These are phyloP conservation scores for Linum trigynum DNA, from an alignment of 345 rosid species.

Conservation along the genomic window DNA sequence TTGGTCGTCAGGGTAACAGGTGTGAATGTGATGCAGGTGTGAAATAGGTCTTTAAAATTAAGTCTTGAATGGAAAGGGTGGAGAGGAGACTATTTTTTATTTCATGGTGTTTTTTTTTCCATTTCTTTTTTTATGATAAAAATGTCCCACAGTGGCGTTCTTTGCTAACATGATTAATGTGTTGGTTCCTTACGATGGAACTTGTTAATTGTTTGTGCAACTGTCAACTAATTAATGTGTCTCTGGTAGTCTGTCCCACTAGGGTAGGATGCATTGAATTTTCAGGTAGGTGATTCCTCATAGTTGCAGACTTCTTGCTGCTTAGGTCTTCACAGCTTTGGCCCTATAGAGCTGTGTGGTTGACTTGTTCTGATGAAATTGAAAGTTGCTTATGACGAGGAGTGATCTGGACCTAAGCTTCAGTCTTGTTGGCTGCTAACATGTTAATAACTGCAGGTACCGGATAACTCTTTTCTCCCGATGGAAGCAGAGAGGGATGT, in stretches of 20 bases:
- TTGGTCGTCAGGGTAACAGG: no score
- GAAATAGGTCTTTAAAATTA: no score
- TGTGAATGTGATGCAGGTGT: no score
- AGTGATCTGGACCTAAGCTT: neutral
- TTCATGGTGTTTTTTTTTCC: no score
- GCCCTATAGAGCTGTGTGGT: neutral
- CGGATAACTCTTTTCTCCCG: constrained; percentile 71
- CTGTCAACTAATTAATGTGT: neutral
- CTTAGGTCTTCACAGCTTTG: neutral
- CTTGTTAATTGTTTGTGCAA: neutral
- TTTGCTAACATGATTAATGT: no score
- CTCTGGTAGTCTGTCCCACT: neutral
- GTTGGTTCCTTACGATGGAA: neutral
- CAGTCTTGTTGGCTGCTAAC: constrained; percentile 11
- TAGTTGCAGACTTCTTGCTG: neutral
- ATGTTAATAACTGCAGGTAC: constrained; percentile 44
- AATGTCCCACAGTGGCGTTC: no score
- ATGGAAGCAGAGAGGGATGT: constrained; percentile 99
- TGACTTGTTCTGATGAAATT: neutral
- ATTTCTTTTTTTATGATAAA: no score
- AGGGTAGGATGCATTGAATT: neutral
- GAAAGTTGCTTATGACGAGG: neutral
- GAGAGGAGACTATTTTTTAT: no score
- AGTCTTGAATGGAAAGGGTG: no score
- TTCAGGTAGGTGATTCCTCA: neutral